Percentiles rank a stretch among this genome's conserved stretches.
Conservation (phyloP, 345 rosid species). For the Eucalyptus erythrocorys region DNA sequence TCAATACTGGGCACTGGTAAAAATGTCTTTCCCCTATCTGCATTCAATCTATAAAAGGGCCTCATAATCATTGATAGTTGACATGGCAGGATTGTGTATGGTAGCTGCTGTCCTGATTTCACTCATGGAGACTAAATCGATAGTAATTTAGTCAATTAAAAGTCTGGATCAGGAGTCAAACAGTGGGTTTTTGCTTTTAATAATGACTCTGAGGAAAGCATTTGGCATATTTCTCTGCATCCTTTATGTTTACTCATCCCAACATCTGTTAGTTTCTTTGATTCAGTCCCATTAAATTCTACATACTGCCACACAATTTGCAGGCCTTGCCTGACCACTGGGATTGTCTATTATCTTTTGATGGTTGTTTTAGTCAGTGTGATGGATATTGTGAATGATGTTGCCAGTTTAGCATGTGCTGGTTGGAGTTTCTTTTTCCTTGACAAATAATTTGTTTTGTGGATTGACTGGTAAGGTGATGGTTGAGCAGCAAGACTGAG, state of each 20-base stretch:
- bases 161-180: background rate
- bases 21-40: background rate
- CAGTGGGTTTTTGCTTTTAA: background rate
- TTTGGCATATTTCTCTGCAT: background rate
- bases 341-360: background rate
- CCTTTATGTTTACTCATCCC: background rate
- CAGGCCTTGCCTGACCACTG: background rate
- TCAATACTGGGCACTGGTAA: conserved; percentile 96
- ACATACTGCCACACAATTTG: background rate
- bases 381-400: background rate
- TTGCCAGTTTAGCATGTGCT: background rate
- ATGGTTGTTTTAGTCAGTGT: background rate
- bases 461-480: background rate
- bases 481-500: background rate
- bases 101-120: background rate
- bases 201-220: background rate
- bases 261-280: background rate
- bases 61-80: background rate
- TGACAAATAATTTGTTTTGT: background rate
- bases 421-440: background rate
- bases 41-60: background rate
- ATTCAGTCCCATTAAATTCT: background rate
- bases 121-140: background rate
- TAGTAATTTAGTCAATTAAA: background rate
- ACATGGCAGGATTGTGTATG: background rate